Evolutionary conservation across 345 rosid genomes (phyloP).

Genomic region (Aquilaria malaccensis): DNA sequence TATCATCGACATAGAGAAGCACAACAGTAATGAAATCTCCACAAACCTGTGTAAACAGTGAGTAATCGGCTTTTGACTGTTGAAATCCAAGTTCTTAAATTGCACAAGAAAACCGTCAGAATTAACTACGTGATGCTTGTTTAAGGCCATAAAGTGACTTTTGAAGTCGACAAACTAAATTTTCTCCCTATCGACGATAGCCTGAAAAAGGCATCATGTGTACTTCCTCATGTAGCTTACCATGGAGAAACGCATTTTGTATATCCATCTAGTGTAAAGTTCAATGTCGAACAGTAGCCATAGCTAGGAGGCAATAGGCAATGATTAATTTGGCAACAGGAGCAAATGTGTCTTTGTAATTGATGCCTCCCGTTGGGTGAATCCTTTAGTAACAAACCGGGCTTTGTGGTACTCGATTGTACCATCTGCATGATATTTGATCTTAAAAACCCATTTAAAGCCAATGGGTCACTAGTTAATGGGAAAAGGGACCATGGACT

Average conservation of each 20-base stretch:
- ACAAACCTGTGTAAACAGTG: too few relatives aligned
- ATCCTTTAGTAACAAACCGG: conserved; percentile 1
- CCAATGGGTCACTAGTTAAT: neutral
- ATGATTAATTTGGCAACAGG: neutral
- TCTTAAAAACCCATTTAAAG: conserved; percentile 1
- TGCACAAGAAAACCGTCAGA: neutral
- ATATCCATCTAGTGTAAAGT: neutral
- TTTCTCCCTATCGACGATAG: neutral
- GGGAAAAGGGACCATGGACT: neutral
- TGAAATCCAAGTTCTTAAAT: too few relatives aligned
- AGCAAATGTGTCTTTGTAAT: conserved; percentile 2
- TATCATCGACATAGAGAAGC: neutral
- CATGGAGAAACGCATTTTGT: conserved; percentile 1
- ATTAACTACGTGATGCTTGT: conserved; percentile 2
- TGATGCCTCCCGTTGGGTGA: neutral
- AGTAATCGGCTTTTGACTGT: neutral
- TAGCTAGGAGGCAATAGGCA: neutral
- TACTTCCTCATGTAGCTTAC: neutral
- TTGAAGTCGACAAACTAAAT: neutral
- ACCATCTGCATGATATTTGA: conserved; percentile 1
- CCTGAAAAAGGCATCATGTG: neutral
- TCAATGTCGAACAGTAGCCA: neutral
- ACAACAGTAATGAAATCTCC: neutral
- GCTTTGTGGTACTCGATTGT: neutral
- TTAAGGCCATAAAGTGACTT: conserved; percentile 4